Evolutionary conservation across 2,329 filamentous ascomycete genomes (phyloP).

Genomic region (Tolypocladium amazonense): DNA sequence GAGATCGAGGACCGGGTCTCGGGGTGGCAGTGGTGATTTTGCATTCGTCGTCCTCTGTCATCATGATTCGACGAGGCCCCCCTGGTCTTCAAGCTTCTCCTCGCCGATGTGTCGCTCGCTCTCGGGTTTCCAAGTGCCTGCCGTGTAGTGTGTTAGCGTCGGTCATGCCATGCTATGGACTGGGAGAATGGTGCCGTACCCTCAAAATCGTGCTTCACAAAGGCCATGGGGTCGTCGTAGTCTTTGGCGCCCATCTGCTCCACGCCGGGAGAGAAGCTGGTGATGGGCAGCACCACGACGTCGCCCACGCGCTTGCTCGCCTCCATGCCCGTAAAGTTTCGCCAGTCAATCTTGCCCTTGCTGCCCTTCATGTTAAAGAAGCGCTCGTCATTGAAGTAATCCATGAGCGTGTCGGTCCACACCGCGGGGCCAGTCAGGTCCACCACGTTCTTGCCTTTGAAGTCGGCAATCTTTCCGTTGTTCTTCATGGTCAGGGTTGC

Average conservation of each 20-base stretch:
- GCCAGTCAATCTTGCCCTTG: conserved; percentile 67
- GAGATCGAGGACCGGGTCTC: neutral
- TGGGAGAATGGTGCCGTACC: conserved; percentile 38
- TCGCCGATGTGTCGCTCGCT: conserved; percentile 59
- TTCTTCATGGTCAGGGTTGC: conserved; percentile 67
- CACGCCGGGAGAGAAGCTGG: conserved; percentile 92
- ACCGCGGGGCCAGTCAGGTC: conserved; percentile 90
- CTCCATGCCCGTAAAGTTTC: conserved; percentile 82
- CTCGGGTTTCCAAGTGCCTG: conserved; percentile 70
- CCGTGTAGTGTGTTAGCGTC: conserved; percentile 3
- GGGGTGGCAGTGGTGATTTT: neutral
- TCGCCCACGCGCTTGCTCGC: conserved; percentile 81
- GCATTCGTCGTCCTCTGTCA: neutral
- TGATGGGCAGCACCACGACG: conserved; percentile 88
- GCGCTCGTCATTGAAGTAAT: conserved; percentile 83
- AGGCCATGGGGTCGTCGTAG: conserved; percentile 87
- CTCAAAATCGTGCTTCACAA: conserved; percentile 94
- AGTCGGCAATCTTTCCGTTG: conserved; percentile 49
- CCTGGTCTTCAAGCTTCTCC: conserved; percentile 9
- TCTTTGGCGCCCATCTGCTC: conserved; percentile 87
- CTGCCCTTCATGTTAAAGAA: conserved; percentile 74
- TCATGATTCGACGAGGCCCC: conserved; percentile 3
- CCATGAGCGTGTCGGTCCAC: conserved; percentile 89
- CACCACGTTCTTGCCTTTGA: conserved; percentile 63
- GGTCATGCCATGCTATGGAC: conserved; percentile 8